Evolutionary conservation across 768 basidiomycete genomes (phyloP).

Genomic region (Cystofilobasidium bisporidii): DNA sequence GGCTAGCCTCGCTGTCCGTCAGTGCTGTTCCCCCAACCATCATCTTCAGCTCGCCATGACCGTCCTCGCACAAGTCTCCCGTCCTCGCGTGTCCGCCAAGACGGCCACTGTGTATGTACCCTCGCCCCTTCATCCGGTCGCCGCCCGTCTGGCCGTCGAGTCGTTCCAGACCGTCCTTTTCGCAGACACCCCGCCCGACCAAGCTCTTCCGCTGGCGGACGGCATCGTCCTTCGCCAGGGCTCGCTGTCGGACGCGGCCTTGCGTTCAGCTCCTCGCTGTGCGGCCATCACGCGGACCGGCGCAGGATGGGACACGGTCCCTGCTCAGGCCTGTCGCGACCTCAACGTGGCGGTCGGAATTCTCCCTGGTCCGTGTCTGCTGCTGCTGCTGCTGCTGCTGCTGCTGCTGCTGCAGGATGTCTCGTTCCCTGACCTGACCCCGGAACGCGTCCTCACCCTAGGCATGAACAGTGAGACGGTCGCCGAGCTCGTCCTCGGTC

Average conservation of each 20-base stretch:
- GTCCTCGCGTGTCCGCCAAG: slow-evolving; percentile 34
- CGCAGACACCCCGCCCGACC: neutral
- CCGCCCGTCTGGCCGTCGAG: neutral
- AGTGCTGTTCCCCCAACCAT: too few species aligned
- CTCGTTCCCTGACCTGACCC: too few species aligned
- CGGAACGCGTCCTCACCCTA: too few species aligned
- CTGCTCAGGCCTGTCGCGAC: neutral
- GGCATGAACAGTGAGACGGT: neutral
- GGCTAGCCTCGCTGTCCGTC: too few species aligned
- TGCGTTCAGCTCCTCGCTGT: neutral
- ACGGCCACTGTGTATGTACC: slow-evolving; percentile 31
- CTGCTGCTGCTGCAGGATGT: too few species aligned
- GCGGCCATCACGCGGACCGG: neutral
- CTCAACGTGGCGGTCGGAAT: neutral
- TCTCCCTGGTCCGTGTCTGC: neutral
- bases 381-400: too few species aligned
- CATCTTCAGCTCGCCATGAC: slow-evolving; percentile 30
- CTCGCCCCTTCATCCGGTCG: slow-evolving; percentile 31
- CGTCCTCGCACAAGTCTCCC: slow-evolving; percentile 32
- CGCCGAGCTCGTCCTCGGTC: slow-evolving; percentile 20
- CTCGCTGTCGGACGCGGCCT: neutral
- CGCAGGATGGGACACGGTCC: slow-evolving; percentile 30
- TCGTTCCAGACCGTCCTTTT: neutral
- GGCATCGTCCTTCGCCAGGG: slow-evolving; percentile 5
- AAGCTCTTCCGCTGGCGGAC: neutral